Conservation (phyloP, 495 filamentous ascomycete genomes). For the Pseudevernia furfuracea region DNA sequence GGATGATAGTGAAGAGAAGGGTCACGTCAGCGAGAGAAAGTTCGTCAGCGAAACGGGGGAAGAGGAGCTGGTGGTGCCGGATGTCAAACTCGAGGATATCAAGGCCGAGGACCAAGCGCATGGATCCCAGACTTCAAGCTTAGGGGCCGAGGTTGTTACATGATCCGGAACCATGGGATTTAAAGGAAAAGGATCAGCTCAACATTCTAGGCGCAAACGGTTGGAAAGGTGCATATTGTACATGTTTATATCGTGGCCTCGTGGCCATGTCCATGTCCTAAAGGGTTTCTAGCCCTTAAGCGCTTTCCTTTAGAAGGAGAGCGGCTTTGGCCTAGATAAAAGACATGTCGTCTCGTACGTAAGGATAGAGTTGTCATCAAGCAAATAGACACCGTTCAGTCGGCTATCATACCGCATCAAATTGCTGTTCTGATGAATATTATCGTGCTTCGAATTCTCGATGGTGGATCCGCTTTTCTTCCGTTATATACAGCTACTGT, state of each 20-base stretch:
- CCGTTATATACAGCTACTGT: too few species aligned
- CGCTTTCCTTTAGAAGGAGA: too few species aligned
- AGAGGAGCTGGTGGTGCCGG: constrained; percentile 77
- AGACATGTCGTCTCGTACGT: background rate
- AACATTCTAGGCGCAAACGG: background rate
- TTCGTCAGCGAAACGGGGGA: constrained; percentile 60
- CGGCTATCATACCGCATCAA: background rate
- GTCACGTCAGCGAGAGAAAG: constrained; percentile 84
- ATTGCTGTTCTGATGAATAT: background rate
- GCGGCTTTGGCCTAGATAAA: background rate
- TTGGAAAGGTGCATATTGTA: background rate
- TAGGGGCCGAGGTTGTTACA: constrained; percentile 26
- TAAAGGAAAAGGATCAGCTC: background rate
- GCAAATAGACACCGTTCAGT: background rate
- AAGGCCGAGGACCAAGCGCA: constrained; percentile 28
- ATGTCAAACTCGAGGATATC: constrained; percentile 30
- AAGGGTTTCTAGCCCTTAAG: too few species aligned
- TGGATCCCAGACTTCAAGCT: constrained; percentile 28
- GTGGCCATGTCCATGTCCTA: background rate
- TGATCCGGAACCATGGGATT: constrained; percentile 11
- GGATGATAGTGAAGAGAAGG: constrained; percentile 44
- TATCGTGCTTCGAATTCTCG: background rate
- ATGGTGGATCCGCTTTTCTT: background rate
- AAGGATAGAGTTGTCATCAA: background rate
- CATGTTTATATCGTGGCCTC: background rate